These are phyloP conservation scores for Neobulgaria alba DNA, from an alignment of 2,329 filamentous ascomycete genomes.

Conservation along the genomic window DNA sequence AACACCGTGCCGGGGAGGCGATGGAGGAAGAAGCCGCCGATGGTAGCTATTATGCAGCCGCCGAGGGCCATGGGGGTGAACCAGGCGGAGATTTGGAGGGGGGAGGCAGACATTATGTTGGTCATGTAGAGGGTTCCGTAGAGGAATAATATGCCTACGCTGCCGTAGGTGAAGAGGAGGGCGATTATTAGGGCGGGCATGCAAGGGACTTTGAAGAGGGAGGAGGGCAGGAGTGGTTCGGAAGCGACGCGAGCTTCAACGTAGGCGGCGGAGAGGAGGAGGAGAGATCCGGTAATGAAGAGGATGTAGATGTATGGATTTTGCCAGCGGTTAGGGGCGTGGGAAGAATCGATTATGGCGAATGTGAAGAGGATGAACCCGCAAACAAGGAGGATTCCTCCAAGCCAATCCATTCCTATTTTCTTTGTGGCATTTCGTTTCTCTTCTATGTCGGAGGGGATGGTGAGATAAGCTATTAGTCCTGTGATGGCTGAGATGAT, in stretches of 20 bases:
- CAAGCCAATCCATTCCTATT: constrained; percentile 62
- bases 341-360: constrained; percentile 63
- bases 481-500: constrained; percentile 40
- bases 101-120: constrained; percentile 41
- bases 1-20: constrained; percentile 43
- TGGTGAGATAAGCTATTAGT: constrained; percentile 37
- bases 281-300: constrained; percentile 52
- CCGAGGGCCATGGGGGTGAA: constrained; percentile 58
- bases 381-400: constrained; percentile 49
- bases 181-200: constrained; percentile 55
- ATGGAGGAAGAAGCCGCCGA: constrained; percentile 49
- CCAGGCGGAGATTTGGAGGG: constrained; percentile 51
- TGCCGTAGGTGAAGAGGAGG: constrained; percentile 60
- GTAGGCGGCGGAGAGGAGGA: constrained; percentile 54
- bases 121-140: constrained; percentile 60
- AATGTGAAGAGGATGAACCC: constrained; percentile 65
- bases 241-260: constrained; percentile 63
- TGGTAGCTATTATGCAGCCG: constrained; percentile 56
- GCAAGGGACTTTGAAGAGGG: constrained; percentile 60
- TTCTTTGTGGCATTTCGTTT: constrained; percentile 25
- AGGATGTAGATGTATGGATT: constrained; percentile 64
- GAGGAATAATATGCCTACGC: constrained; percentile 59
- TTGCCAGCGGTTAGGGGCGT: constrained; percentile 61
- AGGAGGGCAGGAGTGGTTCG: constrained; percentile 60
- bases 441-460: constrained; percentile 39